A percentile compares a stretch with the other conserved stretches of the same genome.
These are phyloP conservation scores for Stromatinia cepivora DNA, from an alignment of 2,329 filamentous ascomycete species.

Conservation along the genomic window DNA sequence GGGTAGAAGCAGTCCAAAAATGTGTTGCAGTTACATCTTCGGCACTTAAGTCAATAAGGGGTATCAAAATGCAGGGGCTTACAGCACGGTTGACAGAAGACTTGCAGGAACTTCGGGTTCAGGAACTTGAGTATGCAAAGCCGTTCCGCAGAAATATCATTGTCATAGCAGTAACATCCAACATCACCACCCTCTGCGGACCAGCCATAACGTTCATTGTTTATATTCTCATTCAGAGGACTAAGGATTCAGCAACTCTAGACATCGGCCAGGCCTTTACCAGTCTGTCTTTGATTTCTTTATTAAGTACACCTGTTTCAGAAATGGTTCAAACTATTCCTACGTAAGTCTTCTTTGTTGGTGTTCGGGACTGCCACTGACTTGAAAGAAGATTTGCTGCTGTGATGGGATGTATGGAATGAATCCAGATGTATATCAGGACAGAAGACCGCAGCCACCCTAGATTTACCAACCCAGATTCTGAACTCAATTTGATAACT, in stretches of 20 bases:
- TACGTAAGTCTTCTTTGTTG: constrained; percentile 1
- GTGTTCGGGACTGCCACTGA: neutral
- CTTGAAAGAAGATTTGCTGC: constrained; percentile 1
- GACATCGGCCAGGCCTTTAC: constrained; percentile 43
- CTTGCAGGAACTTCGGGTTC: constrained; percentile 35
- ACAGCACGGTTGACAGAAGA: constrained; percentile 30
- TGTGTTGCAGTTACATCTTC: constrained; percentile 34
- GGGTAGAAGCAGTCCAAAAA: constrained; percentile 37
- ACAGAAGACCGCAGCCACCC: neutral
- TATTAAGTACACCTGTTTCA: constrained; percentile 28
- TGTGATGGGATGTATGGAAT: constrained; percentile 12
- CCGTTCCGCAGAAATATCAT: constrained; percentile 20
- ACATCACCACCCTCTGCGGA: neutral
- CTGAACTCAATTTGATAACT: neutral
- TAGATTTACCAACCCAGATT: neutral
- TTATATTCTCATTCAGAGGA: constrained; percentile 12
- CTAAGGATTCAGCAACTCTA: constrained; percentile 24
- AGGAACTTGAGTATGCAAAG: constrained; percentile 24
- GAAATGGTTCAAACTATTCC: constrained; percentile 18
- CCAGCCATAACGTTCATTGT: constrained; percentile 4
- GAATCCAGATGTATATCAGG: constrained; percentile 15
- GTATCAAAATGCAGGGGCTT: constrained; percentile 34
- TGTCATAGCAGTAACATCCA: constrained; percentile 12
- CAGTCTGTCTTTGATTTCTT: constrained; percentile 45
- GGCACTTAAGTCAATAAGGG: constrained; percentile 36